Percentiles rank a stretch among this genome's conserved stretches.
phyloP scores from a whole-genome alignment of 495 filamentous ascomycete species.

The Aspergillus sclerotiicarbonarius region DNA sequence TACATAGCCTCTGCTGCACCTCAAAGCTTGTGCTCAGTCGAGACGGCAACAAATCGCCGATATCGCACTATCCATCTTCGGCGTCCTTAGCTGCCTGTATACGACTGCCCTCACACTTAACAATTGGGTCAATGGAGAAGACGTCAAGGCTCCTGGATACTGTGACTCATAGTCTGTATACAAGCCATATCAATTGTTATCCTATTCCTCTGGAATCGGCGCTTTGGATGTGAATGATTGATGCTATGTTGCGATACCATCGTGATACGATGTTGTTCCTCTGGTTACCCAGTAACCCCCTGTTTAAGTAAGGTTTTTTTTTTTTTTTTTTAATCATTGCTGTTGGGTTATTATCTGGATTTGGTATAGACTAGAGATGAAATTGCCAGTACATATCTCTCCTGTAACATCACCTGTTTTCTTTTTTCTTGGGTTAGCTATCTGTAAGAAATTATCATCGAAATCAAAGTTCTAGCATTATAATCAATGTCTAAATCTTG shows the following conservation, averaged over 20 bases:
- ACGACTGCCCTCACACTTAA: slow-evolving; percentile 80
- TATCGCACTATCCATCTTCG: slow-evolving; percentile 73
- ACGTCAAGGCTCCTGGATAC: slow-evolving; percentile 51
- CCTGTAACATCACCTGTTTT: neutral
- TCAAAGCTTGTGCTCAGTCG: slow-evolving; percentile 69
- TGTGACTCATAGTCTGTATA: slow-evolving; percentile 47
- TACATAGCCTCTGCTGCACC: slow-evolving; percentile 79
- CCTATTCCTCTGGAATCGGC: slow-evolving; percentile 5
- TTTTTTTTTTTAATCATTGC: neutral
- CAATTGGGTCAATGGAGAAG: slow-evolving; percentile 67
- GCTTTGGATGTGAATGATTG: slow-evolving; percentile 14
- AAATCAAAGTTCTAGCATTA: neutral
- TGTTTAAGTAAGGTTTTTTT: neutral
- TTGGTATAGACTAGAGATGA: slow-evolving; percentile 8
- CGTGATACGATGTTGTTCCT: neutral
- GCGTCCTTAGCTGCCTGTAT: slow-evolving; percentile 81
- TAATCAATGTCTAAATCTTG: neutral
- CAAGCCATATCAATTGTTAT: neutral
- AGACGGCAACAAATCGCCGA: slow-evolving; percentile 64
- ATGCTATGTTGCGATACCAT: slow-evolving; percentile 12
- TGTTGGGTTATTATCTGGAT: neutral
- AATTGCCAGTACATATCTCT: slow-evolving; percentile 1
- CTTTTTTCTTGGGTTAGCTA: neutral
- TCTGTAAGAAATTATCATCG: neutral
- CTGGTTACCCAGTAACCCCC: neutral